Conservation (phyloP, 1,284 basidiomycete genomes). For the Wallemia mellicola region DNA sequence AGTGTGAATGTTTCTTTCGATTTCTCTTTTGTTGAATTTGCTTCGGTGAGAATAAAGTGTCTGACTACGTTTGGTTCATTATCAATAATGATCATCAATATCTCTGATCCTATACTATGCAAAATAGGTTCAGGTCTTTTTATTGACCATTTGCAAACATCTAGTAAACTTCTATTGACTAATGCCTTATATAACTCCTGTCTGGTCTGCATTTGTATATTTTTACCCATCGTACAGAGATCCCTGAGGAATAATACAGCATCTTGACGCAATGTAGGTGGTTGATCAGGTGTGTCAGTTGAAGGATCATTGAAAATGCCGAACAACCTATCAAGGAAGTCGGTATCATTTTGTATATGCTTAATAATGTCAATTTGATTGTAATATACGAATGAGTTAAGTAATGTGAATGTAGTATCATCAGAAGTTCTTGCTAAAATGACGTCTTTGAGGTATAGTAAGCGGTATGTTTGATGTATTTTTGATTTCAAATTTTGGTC, state of each 20-base stretch:
- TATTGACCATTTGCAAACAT: slow-evolving; percentile 73
- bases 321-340: slow-evolving; percentile 48
- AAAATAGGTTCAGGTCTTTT: slow-evolving; percentile 23
- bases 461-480: slow-evolving; percentile 82
- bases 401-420: slow-evolving; percentile 84
- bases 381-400: slow-evolving; percentile 92
- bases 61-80: slow-evolving; percentile 71
- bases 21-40: slow-evolving; percentile 18
- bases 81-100: slow-evolving; percentile 60
- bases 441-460: slow-evolving; percentile 92
- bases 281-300: slow-evolving; percentile 5
- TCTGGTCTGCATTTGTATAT: slow-evolving; percentile 62
- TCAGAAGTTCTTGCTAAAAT: slow-evolving; percentile 80
- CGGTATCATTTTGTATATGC: slow-evolving; percentile 48
- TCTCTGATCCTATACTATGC: slow-evolving; percentile 57
- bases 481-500: slow-evolving; percentile 46
- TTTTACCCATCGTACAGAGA: slow-evolving; percentile 82
- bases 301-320: slow-evolving; percentile 34
- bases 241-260: slow-evolving; percentile 70
- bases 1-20: slow-evolving; percentile 23
- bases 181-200: slow-evolving; percentile 65
- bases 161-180: slow-evolving; percentile 61
- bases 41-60: slow-evolving; percentile 50
- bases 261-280: slow-evolving; percentile 25
- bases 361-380: slow-evolving; percentile 95